Evolutionary conservation across 371 early-diverging fungal species (phyloP).

Genomic region (Lichtheimia ornata): DNA sequence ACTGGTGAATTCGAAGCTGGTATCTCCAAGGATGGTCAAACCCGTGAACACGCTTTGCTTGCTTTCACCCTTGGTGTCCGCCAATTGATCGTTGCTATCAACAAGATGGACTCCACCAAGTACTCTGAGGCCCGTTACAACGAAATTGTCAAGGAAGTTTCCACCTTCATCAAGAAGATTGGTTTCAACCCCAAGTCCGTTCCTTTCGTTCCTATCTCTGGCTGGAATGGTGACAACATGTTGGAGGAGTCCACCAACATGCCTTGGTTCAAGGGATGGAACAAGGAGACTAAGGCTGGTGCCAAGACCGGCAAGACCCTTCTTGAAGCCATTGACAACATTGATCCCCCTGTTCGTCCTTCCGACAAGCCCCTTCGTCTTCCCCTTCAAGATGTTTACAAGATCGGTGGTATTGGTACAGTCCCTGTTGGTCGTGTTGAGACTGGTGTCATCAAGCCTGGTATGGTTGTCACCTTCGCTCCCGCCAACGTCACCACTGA

Average conservation of each 20-base stretch:
- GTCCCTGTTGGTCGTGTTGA: conserved; percentile 98
- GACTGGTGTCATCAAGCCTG: conserved; percentile 90
- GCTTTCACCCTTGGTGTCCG: conserved; percentile 97
- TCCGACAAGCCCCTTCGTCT: conserved; percentile 96
- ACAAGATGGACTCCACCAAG: conserved; percentile 99
- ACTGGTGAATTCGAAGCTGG: conserved; percentile 98
- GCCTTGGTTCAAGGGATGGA: conserved; percentile 98
- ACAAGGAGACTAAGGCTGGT: conserved; percentile 86
- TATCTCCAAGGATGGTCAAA: conserved; percentile 99
- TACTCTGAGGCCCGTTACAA: conserved; percentile 94
- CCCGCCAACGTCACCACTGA: conserved; percentile 88
- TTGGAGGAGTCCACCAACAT: conserved; percentile 90
- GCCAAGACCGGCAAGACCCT: conserved; percentile 84
- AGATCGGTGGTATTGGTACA: conserved; percentile 96
- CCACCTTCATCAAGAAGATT: conserved; percentile 93
- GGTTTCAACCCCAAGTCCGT: conserved; percentile 91
- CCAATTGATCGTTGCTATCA: conserved; percentile 97
- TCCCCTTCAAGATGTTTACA: conserved; percentile 95
- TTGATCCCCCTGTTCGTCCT: conserved; percentile 90
- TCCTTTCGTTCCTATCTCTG: conserved; percentile 89
- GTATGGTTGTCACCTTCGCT: conserved; percentile 94
- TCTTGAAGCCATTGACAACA: conserved; percentile 91
- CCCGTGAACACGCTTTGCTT: conserved; percentile 99
- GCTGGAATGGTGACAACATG: conserved; percentile 95
- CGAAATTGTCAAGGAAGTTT: conserved; percentile 93